phyloP scores from a whole-genome alignment of 2,329 filamentous ascomycete genomes.

The Gnomoniopsis smithogilvyi region DNA sequence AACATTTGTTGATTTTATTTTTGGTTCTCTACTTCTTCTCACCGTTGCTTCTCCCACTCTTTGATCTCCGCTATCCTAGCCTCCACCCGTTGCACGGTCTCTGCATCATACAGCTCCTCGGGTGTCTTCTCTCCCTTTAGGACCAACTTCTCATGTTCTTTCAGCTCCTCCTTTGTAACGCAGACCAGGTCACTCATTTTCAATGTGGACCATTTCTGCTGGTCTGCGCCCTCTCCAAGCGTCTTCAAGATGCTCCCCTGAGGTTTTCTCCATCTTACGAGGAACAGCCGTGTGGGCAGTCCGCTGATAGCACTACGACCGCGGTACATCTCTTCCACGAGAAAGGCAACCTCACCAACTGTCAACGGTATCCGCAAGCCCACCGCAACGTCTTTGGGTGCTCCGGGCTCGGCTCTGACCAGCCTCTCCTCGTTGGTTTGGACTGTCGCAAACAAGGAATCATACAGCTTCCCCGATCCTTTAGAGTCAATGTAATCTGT shows the following conservation, averaged over 20 bases:
- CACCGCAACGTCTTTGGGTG: slow-evolving; percentile 46
- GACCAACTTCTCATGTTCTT: slow-evolving; percentile 75
- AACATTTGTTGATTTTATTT: too few relatives aligned
- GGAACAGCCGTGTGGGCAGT: slow-evolving; percentile 70
- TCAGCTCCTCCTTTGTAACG: slow-evolving; percentile 90
- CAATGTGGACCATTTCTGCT: slow-evolving; percentile 74
- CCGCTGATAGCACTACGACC: slow-evolving; percentile 82
- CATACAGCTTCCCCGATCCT: slow-evolving; percentile 86
- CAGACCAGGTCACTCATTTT: slow-evolving; percentile 72
- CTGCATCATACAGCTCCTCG: slow-evolving; percentile 71
- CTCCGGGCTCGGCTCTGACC: slow-evolving; percentile 49
- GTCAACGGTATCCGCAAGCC: slow-evolving; percentile 80
- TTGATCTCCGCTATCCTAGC: slow-evolving; percentile 65
- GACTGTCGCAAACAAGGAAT: slow-evolving; percentile 71
- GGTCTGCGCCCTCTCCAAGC: slow-evolving; percentile 63
- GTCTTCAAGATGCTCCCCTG: slow-evolving; percentile 51
- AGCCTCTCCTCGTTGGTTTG: slow-evolving; percentile 79
- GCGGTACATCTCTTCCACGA: slow-evolving; percentile 84
- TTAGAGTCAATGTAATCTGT: slow-evolving; percentile 80
- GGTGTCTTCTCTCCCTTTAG: slow-evolving; percentile 64
- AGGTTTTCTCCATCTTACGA: slow-evolving; percentile 79
- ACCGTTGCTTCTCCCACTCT: slow-evolving; percentile 53
- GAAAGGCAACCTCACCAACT: slow-evolving; percentile 76
- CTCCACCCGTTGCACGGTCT: slow-evolving; percentile 66
- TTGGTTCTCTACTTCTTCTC: slow-evolving; percentile 14